phyloP scores from a whole-genome alignment of 2,329 filamentous ascomycete genomes.

The Apiospora saccharicola region DNA sequence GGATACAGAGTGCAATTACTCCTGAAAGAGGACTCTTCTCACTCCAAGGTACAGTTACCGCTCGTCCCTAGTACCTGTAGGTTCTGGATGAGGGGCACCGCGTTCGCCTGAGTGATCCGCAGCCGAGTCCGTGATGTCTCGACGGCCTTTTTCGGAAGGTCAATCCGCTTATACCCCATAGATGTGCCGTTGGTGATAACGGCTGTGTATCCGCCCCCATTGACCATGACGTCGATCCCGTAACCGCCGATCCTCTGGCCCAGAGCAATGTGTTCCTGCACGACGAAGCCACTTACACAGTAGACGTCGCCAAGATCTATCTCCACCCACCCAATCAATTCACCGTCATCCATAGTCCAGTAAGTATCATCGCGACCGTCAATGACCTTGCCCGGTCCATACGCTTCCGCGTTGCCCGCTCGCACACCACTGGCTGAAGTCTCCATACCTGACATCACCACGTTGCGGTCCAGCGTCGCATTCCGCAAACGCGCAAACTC shows the following conservation, averaged over 20 bases:
- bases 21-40: too few relatives aligned
- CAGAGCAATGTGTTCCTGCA: constrained; percentile 39
- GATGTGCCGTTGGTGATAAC: constrained; percentile 35
- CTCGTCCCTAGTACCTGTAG: constrained; percentile 32
- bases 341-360: constrained; percentile 36
- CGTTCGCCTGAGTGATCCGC: constrained; percentile 38
- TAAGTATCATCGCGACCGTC: constrained; percentile 36
- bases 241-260: constrained; percentile 42
- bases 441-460: neutral
- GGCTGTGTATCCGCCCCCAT: constrained; percentile 29
- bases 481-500: neutral
- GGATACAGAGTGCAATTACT: too few relatives aligned
- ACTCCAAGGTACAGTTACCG: neutral
- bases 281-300: constrained; percentile 36
- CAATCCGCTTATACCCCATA: constrained; percentile 39
- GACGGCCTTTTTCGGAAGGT: constrained; percentile 28
- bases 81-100: constrained; percentile 36
- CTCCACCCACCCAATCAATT: constrained; percentile 37
- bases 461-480: neutral
- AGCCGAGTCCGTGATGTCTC: constrained; percentile 34
- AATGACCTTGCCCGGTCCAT: constrained; percentile 34
- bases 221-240: constrained; percentile 33
- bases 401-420: neutral
- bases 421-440: neutral
- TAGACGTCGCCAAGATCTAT: constrained; percentile 33